A percentile compares a stretch with the other conserved stretches of the same genome.
phyloP scores from a whole-genome alignment of 2,329 filamentous ascomycete genomes.

The Colletotrichum sp. region DNA sequence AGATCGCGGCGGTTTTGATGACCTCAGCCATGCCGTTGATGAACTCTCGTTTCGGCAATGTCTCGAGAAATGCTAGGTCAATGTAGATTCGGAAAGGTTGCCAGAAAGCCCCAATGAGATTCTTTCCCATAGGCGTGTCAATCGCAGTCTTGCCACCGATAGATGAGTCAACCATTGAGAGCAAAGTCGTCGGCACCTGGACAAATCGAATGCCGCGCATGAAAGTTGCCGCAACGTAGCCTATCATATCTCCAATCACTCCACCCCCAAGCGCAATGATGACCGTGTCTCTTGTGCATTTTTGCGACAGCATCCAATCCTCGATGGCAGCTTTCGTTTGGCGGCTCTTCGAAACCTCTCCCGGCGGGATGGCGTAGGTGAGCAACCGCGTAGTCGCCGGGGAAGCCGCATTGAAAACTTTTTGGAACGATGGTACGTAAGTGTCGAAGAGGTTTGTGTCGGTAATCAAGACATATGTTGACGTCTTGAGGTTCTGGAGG shows the following conservation, averaged over 20 bases:
- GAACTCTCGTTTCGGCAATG: slow-evolving; percentile 87
- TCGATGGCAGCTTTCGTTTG: slow-evolving; percentile 95
- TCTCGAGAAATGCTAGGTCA: slow-evolving; percentile 89
- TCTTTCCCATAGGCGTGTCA: slow-evolving; percentile 95
- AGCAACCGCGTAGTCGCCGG: slow-evolving; percentile 70
- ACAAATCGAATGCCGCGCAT: slow-evolving; percentile 97
- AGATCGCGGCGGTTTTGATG: slow-evolving; percentile 96
- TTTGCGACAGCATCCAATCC: slow-evolving; percentile 92
- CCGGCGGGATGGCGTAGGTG: slow-evolving; percentile 85
- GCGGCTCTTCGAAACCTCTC: slow-evolving; percentile 91
- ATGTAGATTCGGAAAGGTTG: slow-evolving; percentile 95
- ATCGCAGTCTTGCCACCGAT: slow-evolving; percentile 99
- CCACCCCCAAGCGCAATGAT: slow-evolving; percentile 94
- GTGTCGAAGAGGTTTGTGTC: slow-evolving; percentile 87
- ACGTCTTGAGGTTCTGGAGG: slow-evolving; percentile 76
- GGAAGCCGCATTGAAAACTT: slow-evolving; percentile 35
- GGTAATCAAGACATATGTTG: slow-evolving; percentile 95
- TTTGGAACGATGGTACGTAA: slow-evolving; percentile 80
- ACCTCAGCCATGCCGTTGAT: slow-evolving; percentile 99
- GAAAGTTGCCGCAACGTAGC: slow-evolving; percentile 96
- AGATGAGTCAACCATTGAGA: slow-evolving; percentile 98
- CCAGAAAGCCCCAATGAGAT: slow-evolving; percentile 95
- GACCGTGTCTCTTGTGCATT: slow-evolving; percentile 94
- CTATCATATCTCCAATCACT: slow-evolving; percentile 97
- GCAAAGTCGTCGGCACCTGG: slow-evolving; percentile 91